Evolutionary conservation across 1,139 yeast species (phyloP).

Genomic region (Sugiyamaella xylanicola): DNA sequence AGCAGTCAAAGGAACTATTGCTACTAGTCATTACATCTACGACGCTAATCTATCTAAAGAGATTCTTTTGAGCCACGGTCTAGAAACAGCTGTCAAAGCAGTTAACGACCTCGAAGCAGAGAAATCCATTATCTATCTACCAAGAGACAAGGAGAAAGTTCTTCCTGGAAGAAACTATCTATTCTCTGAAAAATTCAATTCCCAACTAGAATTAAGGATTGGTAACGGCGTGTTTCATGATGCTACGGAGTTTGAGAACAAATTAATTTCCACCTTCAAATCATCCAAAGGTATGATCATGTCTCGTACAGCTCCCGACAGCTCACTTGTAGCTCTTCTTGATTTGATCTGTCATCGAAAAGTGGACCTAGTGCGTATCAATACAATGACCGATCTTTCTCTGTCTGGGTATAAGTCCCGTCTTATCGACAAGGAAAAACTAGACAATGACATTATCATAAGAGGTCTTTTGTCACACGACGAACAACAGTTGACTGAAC

Average conservation of each 20-base stretch:
- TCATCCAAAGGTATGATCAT: conserved; percentile 56
- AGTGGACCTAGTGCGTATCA: conserved; percentile 54
- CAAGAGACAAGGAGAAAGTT: conserved; percentile 51
- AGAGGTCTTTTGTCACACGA: conserved; percentile 24
- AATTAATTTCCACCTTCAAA: conserved; percentile 46
- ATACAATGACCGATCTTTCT: conserved; percentile 49
- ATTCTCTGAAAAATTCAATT: conserved; percentile 59
- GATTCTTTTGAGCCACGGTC: conserved; percentile 50
- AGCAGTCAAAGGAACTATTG: conserved; percentile 58
- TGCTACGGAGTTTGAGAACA: conserved; percentile 50
- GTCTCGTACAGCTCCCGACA: conserved; percentile 60
- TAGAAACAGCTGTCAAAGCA: conserved; percentile 52
- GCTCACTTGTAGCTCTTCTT: conserved; percentile 58
- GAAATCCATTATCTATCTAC: conserved; percentile 54
- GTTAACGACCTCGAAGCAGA: conserved; percentile 55
- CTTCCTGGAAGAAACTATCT: conserved; percentile 51
- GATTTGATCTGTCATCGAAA: conserved; percentile 48
- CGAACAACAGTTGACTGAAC: neutral
- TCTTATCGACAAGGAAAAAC: conserved; percentile 58
- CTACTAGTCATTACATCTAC: conserved; percentile 55
- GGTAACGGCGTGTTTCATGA: conserved; percentile 50
- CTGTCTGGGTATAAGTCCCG: conserved; percentile 64
- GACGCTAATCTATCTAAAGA: conserved; percentile 49
- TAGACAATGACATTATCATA: conserved; percentile 60
- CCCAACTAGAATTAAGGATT: conserved; percentile 47